phyloP scores from a whole-genome alignment of 305 asterid genomes.

The Lippia alba region DNA sequence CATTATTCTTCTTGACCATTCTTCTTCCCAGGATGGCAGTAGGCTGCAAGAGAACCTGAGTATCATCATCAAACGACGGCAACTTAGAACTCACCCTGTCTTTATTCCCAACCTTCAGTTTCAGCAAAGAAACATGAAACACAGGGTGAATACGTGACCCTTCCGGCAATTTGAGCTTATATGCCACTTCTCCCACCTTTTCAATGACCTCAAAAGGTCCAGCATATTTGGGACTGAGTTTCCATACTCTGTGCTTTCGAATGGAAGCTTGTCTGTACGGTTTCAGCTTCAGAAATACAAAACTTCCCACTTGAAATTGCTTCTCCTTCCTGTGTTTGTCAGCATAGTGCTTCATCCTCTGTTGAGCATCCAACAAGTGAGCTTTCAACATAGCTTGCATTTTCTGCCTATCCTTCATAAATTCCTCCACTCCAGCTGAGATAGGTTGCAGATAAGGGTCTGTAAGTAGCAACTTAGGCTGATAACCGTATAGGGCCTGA shows the following conservation, averaged over 20 bases:
- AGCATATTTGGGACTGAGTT: neutral
- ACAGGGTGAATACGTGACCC: neutral
- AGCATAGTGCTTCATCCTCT: conserved; percentile 20
- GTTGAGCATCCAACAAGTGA: too few species aligned
- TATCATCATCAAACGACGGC: neutral
- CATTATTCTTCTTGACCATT: neutral
- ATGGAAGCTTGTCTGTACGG: neutral
- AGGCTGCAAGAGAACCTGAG: neutral
- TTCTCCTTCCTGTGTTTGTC: conserved; percentile 51
- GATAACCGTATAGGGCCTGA: neutral
- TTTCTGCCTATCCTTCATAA: too few species aligned
- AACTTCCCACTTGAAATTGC: conserved; percentile 17
- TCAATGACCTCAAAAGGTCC: neutral
- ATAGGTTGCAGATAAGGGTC: too few species aligned
- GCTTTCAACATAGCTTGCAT: too few species aligned
- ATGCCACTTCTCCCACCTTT: neutral
- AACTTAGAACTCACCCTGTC: neutral
- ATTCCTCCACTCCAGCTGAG: too few species aligned
- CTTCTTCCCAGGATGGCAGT: neutral
- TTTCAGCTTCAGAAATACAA: neutral
- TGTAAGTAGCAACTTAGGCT: too few species aligned
- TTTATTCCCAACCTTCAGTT: neutral
- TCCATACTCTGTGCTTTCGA: neutral
- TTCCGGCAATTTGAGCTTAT: neutral
- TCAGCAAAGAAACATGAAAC: neutral